Base-by-base conservation (phyloP, 2,329 filamentous ascomycete genomes). In the Colletotrichum melonis region DNA sequence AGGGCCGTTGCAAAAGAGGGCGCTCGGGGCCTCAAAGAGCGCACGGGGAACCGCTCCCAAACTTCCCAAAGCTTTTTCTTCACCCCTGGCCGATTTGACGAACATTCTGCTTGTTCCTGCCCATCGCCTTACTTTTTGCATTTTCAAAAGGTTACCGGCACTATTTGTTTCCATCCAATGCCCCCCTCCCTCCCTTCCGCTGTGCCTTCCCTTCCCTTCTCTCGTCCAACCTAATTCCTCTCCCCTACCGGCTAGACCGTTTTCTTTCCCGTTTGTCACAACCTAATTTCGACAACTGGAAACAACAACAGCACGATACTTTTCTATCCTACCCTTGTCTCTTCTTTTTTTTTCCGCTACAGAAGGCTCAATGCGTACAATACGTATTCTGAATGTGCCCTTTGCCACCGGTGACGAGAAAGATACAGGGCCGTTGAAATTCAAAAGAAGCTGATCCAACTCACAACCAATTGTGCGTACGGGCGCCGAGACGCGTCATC, bases 281-380 rank as follows among this genome's bases (percentile, higher is more conserved):
- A 64, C 49, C 62, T 55, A 55, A 64, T 55, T 64, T 30, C 49
- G 24, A 64, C 62, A 30, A 16, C 42, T 49, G 59, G 42, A 49
- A 49, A 49, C 59, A 30, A 62, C 59, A 49, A 49, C 59, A 30
- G 42, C 38, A 19, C 24, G 28, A 24, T 49, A 49, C 42, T 49
- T 49, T 49, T 49, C 3, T 4, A n/a, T 22, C 3, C 42, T 49
- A 14, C 38, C 19, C 42, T n/a, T 49, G 19, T 11, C n/a, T 49
- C 42, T 49, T 49, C 4, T 4, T 11, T 46, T 11, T 46, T 30
- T 14, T 30, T 11, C 60, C n/a, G 42, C 42, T 16, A 22, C 12
- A 38, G 19, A 49, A 22, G 42, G 42, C 7, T 5, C 42, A 49
- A 2, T n/a, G 42, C 42, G 8, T 22, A 22, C 14, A 19, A 9